Conservation (phyloP, 2,329 filamentous ascomycete genomes). For the Dactylella cylindrospora region DNA sequence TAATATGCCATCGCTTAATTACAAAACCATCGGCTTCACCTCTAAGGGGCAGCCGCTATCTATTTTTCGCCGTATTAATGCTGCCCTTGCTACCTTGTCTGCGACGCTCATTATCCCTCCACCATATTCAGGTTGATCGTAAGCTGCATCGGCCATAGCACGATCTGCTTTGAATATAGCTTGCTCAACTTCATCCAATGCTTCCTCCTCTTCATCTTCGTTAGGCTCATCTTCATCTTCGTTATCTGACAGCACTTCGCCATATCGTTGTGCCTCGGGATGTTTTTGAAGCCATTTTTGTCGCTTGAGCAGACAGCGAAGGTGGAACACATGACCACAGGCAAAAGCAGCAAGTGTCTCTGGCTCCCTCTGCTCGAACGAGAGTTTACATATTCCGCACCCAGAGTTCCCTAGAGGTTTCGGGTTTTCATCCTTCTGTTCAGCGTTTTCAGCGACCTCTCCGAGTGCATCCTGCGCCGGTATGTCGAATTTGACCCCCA, state of each 20-base stretch:
- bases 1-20: no score
- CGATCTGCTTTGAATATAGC: conserved; percentile 36
- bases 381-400: conserved; percentile 21
- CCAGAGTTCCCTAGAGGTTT: conserved; percentile 45
- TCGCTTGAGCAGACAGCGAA: conserved; percentile 65
- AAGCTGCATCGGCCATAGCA: conserved; percentile 39
- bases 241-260: conserved; percentile 24
- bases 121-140: conserved; percentile 31
- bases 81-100: conserved; percentile 82
- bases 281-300: conserved; percentile 49
- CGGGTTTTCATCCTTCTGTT: conserved; percentile 50
- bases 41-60: conserved; percentile 64
- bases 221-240: conserved; percentile 52
- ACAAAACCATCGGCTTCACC: conserved; percentile 48
- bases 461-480: conserved; percentile 28
- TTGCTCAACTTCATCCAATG: conserved; percentile 47
- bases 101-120: conserved; percentile 63
- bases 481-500: conserved; percentile 87
- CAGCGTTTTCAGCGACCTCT: conserved; percentile 40
- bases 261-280: conserved; percentile 10
- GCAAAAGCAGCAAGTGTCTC: conserved; percentile 78
- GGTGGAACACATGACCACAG: conserved; percentile 79
- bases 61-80: conserved; percentile 71
- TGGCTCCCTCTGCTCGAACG: conserved; percentile 57
- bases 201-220: conserved; percentile 54